Percentiles rank a stretch among this genome's conserved stretches.
These are phyloP conservation scores for Colletotrichum eremochloae DNA, from an alignment of 2,329 filamentous ascomycete genomes.

Conservation along the genomic window DNA sequence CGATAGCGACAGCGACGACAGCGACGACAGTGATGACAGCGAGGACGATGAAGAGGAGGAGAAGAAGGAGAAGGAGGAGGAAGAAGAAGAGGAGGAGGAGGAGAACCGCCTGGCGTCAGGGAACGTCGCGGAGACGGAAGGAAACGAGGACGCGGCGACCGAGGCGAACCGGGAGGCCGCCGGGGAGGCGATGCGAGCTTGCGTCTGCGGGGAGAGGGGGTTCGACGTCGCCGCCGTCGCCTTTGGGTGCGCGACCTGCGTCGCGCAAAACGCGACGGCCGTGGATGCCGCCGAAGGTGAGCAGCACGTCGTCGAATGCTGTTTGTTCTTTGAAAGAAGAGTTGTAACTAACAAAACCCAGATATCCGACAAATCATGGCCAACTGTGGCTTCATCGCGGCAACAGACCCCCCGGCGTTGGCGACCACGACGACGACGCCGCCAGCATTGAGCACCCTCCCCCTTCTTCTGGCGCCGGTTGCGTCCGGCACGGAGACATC, in stretches of 20 bases:
- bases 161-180: conserved; percentile 3
- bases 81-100: neutral
- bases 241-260: conserved; percentile 16
- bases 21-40: neutral
- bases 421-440: neutral
- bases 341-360: neutral
- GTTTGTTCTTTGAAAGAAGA: too few relatives aligned
- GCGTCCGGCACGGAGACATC: neutral
- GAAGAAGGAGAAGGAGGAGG: neutral
- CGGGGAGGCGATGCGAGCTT: conserved; percentile 6
- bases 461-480: conserved; percentile 1
- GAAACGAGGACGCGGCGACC: neutral
- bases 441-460: neutral
- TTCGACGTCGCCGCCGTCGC: conserved; percentile 23
- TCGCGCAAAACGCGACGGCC: conserved; percentile 19
- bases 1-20: neutral
- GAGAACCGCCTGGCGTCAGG: neutral
- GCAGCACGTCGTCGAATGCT: neutral
- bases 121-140: neutral
- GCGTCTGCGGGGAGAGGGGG: conserved; percentile 27
- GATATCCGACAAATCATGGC: conserved; percentile 36
- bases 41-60: neutral
- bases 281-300: conserved; percentile 28
- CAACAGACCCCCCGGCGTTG: neutral
- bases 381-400: conserved; percentile 27